Evolutionary conservation across 2,329 filamentous ascomycete genomes (phyloP).

Genomic region (Chaetoscypha palmicola): DNA sequence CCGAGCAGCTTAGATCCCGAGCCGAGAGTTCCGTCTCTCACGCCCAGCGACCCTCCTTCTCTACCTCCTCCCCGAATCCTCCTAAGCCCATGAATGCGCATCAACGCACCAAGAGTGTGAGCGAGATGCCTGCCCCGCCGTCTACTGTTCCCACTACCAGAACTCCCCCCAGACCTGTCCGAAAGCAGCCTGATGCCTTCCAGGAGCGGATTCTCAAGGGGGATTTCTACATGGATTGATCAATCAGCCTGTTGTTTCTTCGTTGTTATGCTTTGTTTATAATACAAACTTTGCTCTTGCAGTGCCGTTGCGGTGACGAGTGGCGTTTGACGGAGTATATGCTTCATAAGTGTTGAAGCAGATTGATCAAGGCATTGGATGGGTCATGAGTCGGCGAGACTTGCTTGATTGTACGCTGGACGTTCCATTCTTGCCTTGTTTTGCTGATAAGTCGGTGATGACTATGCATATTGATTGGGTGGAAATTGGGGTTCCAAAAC

Average conservation of each 20-base stretch:
- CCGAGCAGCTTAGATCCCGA: constrained; percentile 86
- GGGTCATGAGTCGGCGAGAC: neutral
- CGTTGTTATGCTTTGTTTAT: constrained; percentile 4
- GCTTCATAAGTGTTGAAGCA: neutral
- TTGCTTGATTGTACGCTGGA: constrained; percentile 21
- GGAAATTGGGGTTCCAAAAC: constrained; percentile 5
- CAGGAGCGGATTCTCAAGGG: constrained; percentile 96
- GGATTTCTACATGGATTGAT: constrained; percentile 93
- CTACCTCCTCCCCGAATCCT: constrained; percentile 25
- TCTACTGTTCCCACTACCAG: constrained; percentile 29
- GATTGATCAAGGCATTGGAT: constrained; percentile 6
- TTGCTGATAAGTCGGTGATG: constrained; percentile 2
- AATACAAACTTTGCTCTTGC: constrained; percentile 1
- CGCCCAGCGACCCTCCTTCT: constrained; percentile 28
- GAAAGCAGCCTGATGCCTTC: constrained; percentile 80
- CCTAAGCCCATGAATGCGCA: constrained; percentile 38
- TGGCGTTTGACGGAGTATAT: constrained; percentile 9
- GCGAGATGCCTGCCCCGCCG: constrained; percentile 53
- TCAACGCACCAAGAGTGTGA: constrained; percentile 63
- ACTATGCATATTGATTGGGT: neutral
- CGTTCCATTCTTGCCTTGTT: constrained; percentile 19
- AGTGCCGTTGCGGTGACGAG: constrained; percentile 8
- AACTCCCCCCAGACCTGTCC: constrained; percentile 33
- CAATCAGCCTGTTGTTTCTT: neutral
- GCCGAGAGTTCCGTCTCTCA: constrained; percentile 68